Evolutionary conservation across 1,139 yeast species (phyloP), one percentile per base, ranked within the genome.

Genomic region (Scheffersomyces quercinus): DNA sequence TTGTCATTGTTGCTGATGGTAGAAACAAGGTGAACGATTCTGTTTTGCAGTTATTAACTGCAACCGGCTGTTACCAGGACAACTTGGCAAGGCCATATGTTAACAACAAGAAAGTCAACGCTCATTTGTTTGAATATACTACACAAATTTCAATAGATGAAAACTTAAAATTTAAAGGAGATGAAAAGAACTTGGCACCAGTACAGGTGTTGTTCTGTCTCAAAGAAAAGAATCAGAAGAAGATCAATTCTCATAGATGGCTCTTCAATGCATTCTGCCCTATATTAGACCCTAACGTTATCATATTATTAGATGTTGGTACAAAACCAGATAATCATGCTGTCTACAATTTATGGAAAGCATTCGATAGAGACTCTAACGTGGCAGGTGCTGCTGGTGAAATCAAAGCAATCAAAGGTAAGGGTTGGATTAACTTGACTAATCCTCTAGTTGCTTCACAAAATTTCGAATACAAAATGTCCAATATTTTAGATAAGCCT

Each of bases 321-420:
- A 91, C 98, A 0, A 82, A 85, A 57, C 95, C 97, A 13, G 89
- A 88, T 51, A 79, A 79, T 39, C 84, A 85, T 43, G 91, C 98
- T 0, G 71, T 91, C 32, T 93, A 93, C 59, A 93, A 90, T 54
- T 72, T 93, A 49, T 93, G 99, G 99, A 93, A 93, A 65, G 96
- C 96, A 0, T 93, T 93, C 62, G 98, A 93, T 62, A 79, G 85
- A 55, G 97, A 93, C 62, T 89, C 97, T 1, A 90, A 91, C 57
- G 96, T 91, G 44, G 99, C 97, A 1, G 99, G 98, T 52, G 98
- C 96, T 1, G 97, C 97, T 13, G 99, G 99, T 48, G 97, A 93
- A 65, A 90, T 93, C 59, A 87, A 86, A 50, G 90, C 97, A 1
- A 86, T 91, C 88, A 88, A 87, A 55, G 98, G 98, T 36, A 86